These are phyloP conservation scores for Peniophora sp. DNA, from an alignment of 1,284 basidiomycete species.

Conservation along the genomic window DNA sequence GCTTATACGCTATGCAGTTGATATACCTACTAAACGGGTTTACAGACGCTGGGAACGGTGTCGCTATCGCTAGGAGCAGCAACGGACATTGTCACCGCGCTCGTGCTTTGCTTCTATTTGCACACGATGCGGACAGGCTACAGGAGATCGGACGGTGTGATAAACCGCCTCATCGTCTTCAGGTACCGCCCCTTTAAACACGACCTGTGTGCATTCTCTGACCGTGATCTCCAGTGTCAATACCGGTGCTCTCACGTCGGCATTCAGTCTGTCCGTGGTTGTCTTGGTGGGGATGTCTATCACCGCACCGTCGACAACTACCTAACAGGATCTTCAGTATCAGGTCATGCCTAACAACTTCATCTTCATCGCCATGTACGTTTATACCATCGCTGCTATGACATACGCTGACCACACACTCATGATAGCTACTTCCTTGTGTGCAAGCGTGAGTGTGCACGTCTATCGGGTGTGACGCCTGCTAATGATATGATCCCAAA, in stretches of 20 bases:
- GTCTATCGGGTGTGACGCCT: background rate
- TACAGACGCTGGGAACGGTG: background rate
- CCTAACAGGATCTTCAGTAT: background rate
- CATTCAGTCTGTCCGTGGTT: background rate
- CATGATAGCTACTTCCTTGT: background rate
- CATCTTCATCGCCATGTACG: background rate
- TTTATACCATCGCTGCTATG: too few species aligned
- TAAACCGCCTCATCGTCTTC: background rate
- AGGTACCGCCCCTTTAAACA: background rate
- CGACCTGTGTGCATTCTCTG: background rate
- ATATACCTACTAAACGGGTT: background rate
- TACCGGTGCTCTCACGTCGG: background rate
- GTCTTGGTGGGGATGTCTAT: background rate
- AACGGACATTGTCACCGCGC: background rate
- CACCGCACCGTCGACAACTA: background rate
- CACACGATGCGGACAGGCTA: constrained; percentile 1
- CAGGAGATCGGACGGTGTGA: background rate
- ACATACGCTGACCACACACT: too few species aligned
- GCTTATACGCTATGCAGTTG: background rate
- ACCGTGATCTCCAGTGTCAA: background rate
- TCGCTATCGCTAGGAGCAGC: background rate
- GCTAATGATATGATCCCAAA: background rate
- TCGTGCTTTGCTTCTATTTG: background rate
- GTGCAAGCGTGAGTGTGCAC: background rate
- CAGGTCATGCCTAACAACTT: background rate